Evolutionary conservation across 1,284 basidiomycete species (phyloP), one percentile per base, ranked within the genome.

Genomic region (Exsudoporus floridanus): DNA sequence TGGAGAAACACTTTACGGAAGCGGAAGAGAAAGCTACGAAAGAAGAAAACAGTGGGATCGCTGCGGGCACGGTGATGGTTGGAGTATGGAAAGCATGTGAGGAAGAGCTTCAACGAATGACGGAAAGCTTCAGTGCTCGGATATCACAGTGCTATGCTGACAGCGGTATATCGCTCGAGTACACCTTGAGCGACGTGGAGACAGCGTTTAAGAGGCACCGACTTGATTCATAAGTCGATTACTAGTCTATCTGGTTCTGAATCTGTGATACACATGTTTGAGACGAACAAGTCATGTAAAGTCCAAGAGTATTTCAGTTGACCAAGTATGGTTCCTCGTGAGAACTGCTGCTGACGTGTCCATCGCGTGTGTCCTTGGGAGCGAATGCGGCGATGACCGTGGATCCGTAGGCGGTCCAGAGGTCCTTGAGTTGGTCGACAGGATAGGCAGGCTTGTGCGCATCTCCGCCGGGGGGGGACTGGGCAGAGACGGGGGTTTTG

Each of bases 1-100:
- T 99, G 25, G 92, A 94, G 70, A 99, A 99, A 70, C 96, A 98
- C 67, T 98, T 98, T 67, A 85, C 85, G 4, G 90, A 93, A 62
- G 81, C 82, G 0, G 81, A 84, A 8, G 88, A 87, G 56, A 87
- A 84, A 60, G 70, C 79, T 4, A 81, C 77, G 6, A 77, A 76
- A 3, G 86, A 84, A 56, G 80, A 84, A 46, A 77, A 72, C 52
- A 77, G 75, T 18, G 81, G 80, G 8, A 81, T 83, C 43, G 72
- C 78, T 8, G 73, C 85, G 7, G 84, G 86, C 0, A 86, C 82
- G 7, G 83, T 93, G 46, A 77, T 94, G 72, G 80, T 83, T 36
- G 86, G 83, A 3, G 92, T 95, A 2, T 96, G 94, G 94, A 89
- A 82, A 60, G 86, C 90, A 25, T 90, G 92, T 67, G 91, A 94